phyloP scores from a whole-genome alignment of 768 basidiomycete genomes.

The Mycena rebaudengoi region DNA sequence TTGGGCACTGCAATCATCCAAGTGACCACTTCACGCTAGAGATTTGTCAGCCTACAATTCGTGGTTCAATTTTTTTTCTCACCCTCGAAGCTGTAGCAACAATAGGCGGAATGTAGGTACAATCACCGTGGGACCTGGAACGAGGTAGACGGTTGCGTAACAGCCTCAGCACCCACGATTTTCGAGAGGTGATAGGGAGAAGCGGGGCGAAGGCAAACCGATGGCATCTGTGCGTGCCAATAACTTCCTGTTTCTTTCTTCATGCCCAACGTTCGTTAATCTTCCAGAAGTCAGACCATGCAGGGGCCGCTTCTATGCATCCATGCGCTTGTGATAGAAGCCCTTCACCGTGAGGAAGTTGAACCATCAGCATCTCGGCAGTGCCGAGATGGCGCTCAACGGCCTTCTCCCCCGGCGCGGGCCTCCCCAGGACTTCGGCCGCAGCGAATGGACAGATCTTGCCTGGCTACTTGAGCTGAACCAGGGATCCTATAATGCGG shows the following conservation, averaged over 20 bases:
- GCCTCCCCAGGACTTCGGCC: constrained; percentile 9
- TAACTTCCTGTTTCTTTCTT: not conserved
- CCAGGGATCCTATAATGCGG: constrained; percentile 34
- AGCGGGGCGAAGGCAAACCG: not conserved
- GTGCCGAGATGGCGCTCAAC: constrained; percentile 31
- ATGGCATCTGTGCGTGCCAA: not conserved
- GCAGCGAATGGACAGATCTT: constrained; percentile 33
- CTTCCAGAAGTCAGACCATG: constrained; percentile 29
- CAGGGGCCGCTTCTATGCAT: constrained; percentile 31
- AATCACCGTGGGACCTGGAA: not conserved
- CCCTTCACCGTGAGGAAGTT: constrained; percentile 26
- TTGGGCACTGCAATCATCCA: no score
- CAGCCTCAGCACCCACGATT: not conserved
- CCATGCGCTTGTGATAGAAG: constrained; percentile 33
- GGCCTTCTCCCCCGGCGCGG: constrained; percentile 31
- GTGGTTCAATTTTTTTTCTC: no score
- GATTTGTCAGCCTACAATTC: no score
- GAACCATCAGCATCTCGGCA: constrained; percentile 17
- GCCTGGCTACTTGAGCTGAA: constrained; percentile 35
- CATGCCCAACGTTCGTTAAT: not conserved
- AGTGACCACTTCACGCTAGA: no score
- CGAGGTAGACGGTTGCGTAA: not conserved
- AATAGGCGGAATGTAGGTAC: not conserved
- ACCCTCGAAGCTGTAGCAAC: no score
- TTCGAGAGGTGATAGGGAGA: not conserved